Conservation (phyloP, 371 early-diverging fungal species). For the Lichtheimia ornata region DNA sequence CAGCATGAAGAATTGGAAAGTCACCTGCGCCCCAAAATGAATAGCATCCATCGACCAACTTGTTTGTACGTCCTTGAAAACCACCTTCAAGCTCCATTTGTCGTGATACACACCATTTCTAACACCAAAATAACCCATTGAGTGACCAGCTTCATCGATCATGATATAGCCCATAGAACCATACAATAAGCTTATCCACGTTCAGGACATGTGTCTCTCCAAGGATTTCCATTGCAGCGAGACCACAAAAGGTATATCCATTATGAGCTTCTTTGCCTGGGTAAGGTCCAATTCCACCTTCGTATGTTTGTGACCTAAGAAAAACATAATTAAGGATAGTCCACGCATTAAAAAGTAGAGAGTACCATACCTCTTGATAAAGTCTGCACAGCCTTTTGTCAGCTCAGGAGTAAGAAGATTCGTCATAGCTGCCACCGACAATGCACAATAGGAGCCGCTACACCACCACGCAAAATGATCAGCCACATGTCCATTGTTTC, state of each 20-base stretch:
- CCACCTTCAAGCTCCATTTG: slow-evolving; percentile 95
- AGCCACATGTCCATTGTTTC: background rate
- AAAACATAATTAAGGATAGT: background rate
- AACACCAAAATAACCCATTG: background rate
- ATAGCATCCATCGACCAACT: slow-evolving; percentile 98
- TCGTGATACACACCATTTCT: slow-evolving; percentile 75
- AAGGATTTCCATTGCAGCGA: slow-evolving; percentile 87
- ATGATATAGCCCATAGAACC: background rate
- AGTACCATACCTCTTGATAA: slow-evolving; percentile 53
- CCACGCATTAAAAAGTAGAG: background rate
- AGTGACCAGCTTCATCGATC: background rate
- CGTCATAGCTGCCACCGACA: slow-evolving; percentile 77
- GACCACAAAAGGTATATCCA: slow-evolving; percentile 94
- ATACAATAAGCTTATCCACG: slow-evolving; percentile 61
- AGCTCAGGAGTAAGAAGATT: slow-evolving; percentile 84
- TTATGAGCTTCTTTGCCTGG: slow-evolving; percentile 97
- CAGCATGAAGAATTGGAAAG: slow-evolving; percentile 73
- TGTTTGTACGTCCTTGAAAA: slow-evolving; percentile 96
- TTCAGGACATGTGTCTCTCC: slow-evolving; percentile 64
- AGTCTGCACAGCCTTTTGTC: slow-evolving; percentile 66
- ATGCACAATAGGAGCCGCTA: slow-evolving; percentile 90
- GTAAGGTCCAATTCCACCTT: slow-evolving; percentile 91
- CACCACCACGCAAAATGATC: background rate
- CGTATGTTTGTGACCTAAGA: slow-evolving; percentile 79
- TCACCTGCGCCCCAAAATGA: slow-evolving; percentile 95